Evolutionary conservation across 345 rosid genomes (phyloP).

Genomic region (Clausena lansium): DNA sequence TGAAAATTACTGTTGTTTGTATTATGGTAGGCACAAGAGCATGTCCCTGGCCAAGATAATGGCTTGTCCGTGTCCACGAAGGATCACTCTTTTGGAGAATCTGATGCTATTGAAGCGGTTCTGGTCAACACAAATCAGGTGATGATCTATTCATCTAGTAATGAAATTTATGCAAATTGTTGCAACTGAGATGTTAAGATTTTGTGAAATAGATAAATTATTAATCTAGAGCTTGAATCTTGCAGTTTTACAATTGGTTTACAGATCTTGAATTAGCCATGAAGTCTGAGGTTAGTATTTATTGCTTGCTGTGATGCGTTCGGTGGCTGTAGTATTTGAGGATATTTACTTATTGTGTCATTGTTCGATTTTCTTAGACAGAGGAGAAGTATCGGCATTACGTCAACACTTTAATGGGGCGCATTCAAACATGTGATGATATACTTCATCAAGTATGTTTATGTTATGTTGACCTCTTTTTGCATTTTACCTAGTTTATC

Average conservation of each 20-base stretch:
- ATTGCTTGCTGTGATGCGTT: conserved; percentile 19
- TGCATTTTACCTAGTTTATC: not conserved
- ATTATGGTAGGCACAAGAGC: conserved; percentile 58
- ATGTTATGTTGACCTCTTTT: conserved; percentile 10
- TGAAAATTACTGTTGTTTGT: conserved; percentile 2
- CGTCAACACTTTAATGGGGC: conserved; percentile 72
- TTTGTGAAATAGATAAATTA: not conserved
- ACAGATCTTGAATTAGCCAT: conserved; percentile 95
- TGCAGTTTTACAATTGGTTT: conserved; percentile 97
- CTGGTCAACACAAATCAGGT: conserved; percentile 88
- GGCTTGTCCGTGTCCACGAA: conserved; percentile 51
- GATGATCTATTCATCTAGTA: not conserved
- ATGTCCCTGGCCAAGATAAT: conserved; percentile 52
- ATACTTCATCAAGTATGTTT: conserved; percentile 71
- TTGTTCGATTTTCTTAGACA: conserved; percentile 44
- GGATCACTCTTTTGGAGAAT: conserved; percentile 45
- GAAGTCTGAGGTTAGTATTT: conserved; percentile 91
- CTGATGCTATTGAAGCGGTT: conserved; percentile 72
- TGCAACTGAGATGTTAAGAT: not conserved
- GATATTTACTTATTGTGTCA: conserved; percentile 11
- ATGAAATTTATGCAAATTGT: not conserved
- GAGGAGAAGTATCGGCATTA: conserved; percentile 96
- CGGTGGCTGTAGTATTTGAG: conserved; percentile 4
- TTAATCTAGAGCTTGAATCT: not conserved
- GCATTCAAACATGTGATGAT: conserved; percentile 85